Percentiles rank a stretch among this genome's conserved stretches.
These are phyloP conservation scores for Amanita exitialis DNA, from an alignment of 768 basidiomycete species.

Conservation along the genomic window DNA sequence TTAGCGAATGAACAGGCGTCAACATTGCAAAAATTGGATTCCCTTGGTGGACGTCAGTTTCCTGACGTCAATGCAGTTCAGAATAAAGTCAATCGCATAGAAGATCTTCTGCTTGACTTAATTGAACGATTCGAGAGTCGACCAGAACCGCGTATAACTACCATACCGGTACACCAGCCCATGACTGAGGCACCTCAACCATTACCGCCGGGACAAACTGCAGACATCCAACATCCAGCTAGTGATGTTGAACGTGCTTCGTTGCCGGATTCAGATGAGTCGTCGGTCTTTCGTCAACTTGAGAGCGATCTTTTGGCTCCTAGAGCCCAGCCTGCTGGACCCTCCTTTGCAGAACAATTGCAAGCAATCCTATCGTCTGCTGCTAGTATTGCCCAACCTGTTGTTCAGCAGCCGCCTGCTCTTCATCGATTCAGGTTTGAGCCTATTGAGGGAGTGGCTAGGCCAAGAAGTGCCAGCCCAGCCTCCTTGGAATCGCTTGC, in stretches of 20 bases:
- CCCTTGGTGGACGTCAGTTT: conserved; percentile 41
- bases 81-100: conserved; percentile 34
- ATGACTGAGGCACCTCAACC: conserved; percentile 12
- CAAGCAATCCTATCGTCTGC: conserved; percentile 49
- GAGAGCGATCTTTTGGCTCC: conserved; percentile 2
- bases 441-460: conserved; percentile 26
- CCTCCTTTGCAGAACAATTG: conserved; percentile 48
- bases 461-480: conserved; percentile 28
- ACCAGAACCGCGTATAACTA: conserved; percentile 13
- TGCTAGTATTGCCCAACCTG: conserved; percentile 25
- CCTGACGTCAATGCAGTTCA: conserved; percentile 30
- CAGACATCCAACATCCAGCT: conserved; percentile 1
- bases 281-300: conserved; percentile 3
- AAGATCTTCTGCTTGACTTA: conserved; percentile 32
- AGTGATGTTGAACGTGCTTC: conserved; percentile 1
- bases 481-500: conserved; percentile 19
- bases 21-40: conserved; percentile 52
- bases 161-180: conserved; percentile 10
- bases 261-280: conserved; percentile 3
- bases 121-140: conserved; percentile 20
- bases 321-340: conserved; percentile 25
- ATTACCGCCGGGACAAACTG: background rate
- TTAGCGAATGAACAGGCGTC: conserved; percentile 55
- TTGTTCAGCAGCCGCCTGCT: conserved; percentile 38
- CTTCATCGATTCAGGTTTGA: conserved; percentile 47